Evolutionary conservation across 1,139 yeast species (phyloP), one percentile per base, ranked within the genome.

Genomic region (Keqinozyma sinolaborantium): DNA sequence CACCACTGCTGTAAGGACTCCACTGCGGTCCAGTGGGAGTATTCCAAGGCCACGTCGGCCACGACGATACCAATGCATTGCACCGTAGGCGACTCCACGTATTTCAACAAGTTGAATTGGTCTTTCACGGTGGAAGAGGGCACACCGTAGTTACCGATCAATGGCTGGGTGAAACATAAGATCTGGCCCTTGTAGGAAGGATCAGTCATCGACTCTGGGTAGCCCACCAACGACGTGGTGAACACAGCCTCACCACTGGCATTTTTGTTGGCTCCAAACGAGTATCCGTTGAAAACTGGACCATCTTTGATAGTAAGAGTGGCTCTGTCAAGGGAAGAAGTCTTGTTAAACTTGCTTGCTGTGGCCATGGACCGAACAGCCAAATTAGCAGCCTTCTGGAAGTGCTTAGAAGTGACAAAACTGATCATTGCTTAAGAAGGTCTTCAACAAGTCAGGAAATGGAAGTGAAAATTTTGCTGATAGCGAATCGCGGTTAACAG

Each of bases 21-120:
- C 26, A 92, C 96, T 4, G 98, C 98, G 26, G 97, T 90, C 98
- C 98, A 92, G 60, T 92, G 98, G 14, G 96, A 86, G 63, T 92
- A 87, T 57, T 87, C 78, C 70, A 90, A 76, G 18, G 98, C 97
- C 37, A 79, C 96, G 53, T 92, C 97, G 25, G 95, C 87, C 29
- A 92, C 98, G 30, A 92, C 95, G 38, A 92, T 87, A 48, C 97
- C 98, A 44, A 84, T 82, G 63, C 97, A 90, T 63, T 92, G 97
- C 38, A 86, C 81, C 45, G 76, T 76, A 10, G 97, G 95, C 35
- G 92, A 79, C 65, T 92, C 98, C 66, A 92, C 83, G 62, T 86
- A 85, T 60, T 85, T 87, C 55, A 90, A 74, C 48, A 92, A 70
- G 50, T 86, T 83, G 64, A 65, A 90, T 56, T 86, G 78, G 60